Conservation (phyloP, 495 filamentous ascomycete genomes). For the Aspergillus egyptiacus region DNA sequence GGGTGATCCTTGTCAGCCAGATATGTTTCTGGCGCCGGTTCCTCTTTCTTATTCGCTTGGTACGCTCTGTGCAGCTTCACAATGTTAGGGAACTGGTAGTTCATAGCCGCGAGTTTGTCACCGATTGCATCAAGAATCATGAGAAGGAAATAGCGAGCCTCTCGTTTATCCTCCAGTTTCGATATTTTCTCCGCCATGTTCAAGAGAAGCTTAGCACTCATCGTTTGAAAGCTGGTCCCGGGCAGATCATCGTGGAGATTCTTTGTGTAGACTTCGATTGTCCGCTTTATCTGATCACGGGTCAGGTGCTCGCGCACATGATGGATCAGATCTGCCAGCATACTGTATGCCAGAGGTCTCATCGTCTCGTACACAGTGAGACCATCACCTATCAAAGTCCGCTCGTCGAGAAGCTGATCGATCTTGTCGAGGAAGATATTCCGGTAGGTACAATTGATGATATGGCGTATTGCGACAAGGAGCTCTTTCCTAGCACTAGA, state of each 20-base stretch:
- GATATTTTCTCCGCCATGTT: slow-evolving; percentile 98
- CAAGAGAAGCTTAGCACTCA: slow-evolving; percentile 94
- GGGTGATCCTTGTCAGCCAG: slow-evolving; percentile 71
- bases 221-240: slow-evolving; percentile 97
- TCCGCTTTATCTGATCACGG: slow-evolving; percentile 84
- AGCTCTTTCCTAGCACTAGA: slow-evolving; percentile 92
- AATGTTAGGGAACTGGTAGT: slow-evolving; percentile 87
- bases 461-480: slow-evolving; percentile 92
- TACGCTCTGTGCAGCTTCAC: slow-evolving; percentile 82
- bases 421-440: slow-evolving; percentile 94
- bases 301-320: slow-evolving; percentile 83
- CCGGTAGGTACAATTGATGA: slow-evolving; percentile 98
- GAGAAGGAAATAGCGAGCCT: slow-evolving; percentile 91
- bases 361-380: slow-evolving; percentile 95
- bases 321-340: slow-evolving; percentile 96
- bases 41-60: slow-evolving; percentile 56
- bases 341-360: slow-evolving; percentile 93
- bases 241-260: slow-evolving; percentile 95
- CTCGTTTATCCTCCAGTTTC: slow-evolving; percentile 79
- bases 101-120: slow-evolving; percentile 98
- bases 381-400: slow-evolving; percentile 90
- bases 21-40: slow-evolving; percentile 62
- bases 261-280: slow-evolving; percentile 93
- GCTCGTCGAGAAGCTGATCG: slow-evolving; percentile 88
- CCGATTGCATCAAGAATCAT: slow-evolving; percentile 97